Evolutionary conservation across 2,329 filamentous ascomycete species (phyloP).

Genomic region (Nemania abortiva): DNA sequence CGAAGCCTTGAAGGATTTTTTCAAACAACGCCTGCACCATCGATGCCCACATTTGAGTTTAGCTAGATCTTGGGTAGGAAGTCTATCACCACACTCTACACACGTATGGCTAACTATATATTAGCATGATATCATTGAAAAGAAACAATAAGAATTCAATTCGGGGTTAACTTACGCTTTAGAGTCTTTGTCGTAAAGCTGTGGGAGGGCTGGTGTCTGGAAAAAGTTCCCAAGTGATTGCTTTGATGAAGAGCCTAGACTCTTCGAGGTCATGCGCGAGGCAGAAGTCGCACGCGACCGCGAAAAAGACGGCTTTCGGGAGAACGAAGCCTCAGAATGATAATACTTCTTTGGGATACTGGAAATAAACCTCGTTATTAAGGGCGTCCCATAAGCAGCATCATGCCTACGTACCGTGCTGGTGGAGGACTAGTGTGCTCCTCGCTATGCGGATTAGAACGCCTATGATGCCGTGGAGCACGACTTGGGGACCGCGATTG

Average conservation of each 20-base stretch:
- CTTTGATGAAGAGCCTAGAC: conserved; percentile 54
- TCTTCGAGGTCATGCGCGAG: conserved; percentile 54
- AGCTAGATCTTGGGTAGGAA: conserved; percentile 72
- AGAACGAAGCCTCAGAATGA: conserved; percentile 50
- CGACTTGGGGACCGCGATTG: conserved; percentile 47
- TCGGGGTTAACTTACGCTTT: conserved; percentile 47
- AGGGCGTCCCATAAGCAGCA: conserved; percentile 13
- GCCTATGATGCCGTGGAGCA: conserved; percentile 42
- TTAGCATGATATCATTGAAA: conserved; percentile 38
- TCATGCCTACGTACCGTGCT: conserved; percentile 49
- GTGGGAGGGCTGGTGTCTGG: conserved; percentile 45
- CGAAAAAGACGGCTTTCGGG: conserved; percentile 51
- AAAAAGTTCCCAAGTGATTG: conserved; percentile 49
- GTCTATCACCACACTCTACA: conserved; percentile 77
- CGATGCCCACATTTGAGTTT: conserved; percentile 83
- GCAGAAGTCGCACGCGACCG: conserved; percentile 52
- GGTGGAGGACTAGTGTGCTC: conserved; percentile 45
- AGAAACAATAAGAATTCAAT: conserved; percentile 17
- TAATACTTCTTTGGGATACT: conserved; percentile 49
- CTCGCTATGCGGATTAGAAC: conserved; percentile 45
- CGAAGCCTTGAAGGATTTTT: conserved; percentile 79
- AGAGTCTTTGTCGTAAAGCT: conserved; percentile 45
- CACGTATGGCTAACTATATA: conserved; percentile 71
- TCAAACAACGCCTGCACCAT: conserved; percentile 84
- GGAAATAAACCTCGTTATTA: conserved; percentile 37